Evolutionary conservation across 1,139 yeast genomes (phyloP), one percentile per base, ranked within the genome.

Genomic region (Taiozyma sp.): DNA sequence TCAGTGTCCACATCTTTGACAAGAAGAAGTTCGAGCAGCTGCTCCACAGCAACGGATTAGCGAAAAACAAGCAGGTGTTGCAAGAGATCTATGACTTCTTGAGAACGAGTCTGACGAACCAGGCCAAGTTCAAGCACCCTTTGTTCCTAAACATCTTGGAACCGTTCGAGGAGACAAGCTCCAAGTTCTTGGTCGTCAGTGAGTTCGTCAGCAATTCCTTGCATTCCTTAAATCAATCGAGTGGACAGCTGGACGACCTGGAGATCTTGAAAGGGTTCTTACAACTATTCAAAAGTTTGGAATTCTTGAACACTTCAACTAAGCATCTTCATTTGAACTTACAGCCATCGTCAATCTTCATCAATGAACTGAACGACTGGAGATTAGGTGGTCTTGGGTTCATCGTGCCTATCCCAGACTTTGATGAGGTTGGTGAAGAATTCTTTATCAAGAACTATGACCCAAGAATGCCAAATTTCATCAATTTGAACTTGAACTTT

Each of bases 361-460:
- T 93, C 28, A 92, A 87, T 58, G 84, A 81, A 43, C 91, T 87
- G 59, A 95, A 96, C 1, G 99, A 93, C 68, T 95, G 98, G 98
- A 93, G 92, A 67, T 67, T 93, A 3, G 79, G 87, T 9, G 97
- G 98, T 1, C 77, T 88, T 29, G 85, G 84, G 44, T 78, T 78
- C 52, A 60, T 81, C 49, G 78, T 76, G 45, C 70, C 80, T 8
- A 67, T 79, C 1, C 70, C 79, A 7, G 68, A 80, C 2, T 44
- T 42, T 8, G 50, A 51, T 4, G 64, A 75, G 70, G 24, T 76
- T 51, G 64, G 43, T 40, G 30, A 82, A 65, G 72, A 70, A n/a
- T 66, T 61, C 52, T 60, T 61, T 44, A 53, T 70, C 9, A 69
- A 69, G 8, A 66, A 70, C 41, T 78, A 80, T 57, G 90, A 88